Evolutionary conservation across 306 rosid species (phyloP).

Genomic region (Echinosophora koreensis): DNA sequence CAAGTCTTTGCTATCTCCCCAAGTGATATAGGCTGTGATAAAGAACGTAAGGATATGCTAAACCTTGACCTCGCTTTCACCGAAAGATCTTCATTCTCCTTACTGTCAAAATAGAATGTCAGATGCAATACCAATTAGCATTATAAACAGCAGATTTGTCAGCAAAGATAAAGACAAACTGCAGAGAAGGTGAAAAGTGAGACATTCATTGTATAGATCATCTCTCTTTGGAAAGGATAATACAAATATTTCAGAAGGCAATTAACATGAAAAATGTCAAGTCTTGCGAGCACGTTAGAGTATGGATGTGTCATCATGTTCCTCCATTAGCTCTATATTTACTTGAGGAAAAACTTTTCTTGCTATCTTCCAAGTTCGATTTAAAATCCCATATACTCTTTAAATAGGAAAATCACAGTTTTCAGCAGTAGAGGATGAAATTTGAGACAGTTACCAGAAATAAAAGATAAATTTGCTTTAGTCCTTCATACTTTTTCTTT

Average conservation of each 20-base stretch:
- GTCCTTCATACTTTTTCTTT: background rate
- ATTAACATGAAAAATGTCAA: background rate
- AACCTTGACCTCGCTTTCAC: constrained; percentile 80
- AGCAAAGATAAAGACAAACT: constrained; percentile 1
- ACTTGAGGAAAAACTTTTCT: background rate
- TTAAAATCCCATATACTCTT: background rate
- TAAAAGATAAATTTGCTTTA: constrained; percentile 6
- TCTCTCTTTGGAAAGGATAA: constrained; percentile 9
- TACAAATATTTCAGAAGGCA: background rate
- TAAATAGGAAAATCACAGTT: background rate
- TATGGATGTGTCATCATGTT: background rate
- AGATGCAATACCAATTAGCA: constrained; percentile 23
- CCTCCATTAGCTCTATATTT: background rate
- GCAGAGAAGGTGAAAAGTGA: background rate
- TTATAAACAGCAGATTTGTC: constrained; percentile 28
- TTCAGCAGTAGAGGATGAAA: background rate
- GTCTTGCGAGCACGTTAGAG: background rate
- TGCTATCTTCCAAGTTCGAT: constrained; percentile 8
- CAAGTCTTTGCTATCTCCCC: constrained; percentile 81
- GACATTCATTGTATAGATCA: background rate
- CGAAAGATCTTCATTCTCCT: constrained; percentile 83
- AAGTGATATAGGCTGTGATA: constrained; percentile 87
- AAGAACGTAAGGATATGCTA: constrained; percentile 75
- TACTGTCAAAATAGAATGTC: constrained; percentile 55
- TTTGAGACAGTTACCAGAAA: background rate